Evolutionary conservation across 306 rosid genomes (phyloP).

Genomic region (Acacia crassicarpa): DNA sequence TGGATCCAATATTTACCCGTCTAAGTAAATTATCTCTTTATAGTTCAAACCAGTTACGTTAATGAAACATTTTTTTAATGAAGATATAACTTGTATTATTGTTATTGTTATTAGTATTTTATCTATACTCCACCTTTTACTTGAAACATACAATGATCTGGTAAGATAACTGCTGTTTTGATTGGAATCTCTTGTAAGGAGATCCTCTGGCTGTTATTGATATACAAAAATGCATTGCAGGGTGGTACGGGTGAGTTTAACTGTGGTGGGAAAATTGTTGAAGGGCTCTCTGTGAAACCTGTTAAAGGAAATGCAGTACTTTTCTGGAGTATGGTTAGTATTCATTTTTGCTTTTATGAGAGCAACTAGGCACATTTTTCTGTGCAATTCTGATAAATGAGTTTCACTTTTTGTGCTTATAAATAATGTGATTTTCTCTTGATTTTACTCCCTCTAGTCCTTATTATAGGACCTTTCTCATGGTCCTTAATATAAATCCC

Average conservation of each 20-base stretch:
- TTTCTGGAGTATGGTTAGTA: conserved; percentile 97
- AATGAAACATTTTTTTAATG: background rate
- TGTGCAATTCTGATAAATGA: background rate
- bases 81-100: background rate
- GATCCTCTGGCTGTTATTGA: conserved; percentile 15
- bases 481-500: background rate
- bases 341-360: conserved; percentile 17
- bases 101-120: background rate
- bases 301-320: conserved; percentile 87
- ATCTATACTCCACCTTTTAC: conserved; percentile 8
- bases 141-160: conserved; percentile 10
- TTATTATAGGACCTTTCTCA: background rate
- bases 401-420: background rate
- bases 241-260: conserved; percentile 85
- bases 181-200: background rate
- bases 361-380: background rate
- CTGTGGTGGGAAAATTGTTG: conserved; percentile 71
- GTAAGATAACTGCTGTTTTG: background rate
- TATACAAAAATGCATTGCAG: conserved; percentile 42
- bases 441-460: background rate
- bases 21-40: background rate
- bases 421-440: background rate
- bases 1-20: background rate
- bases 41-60: conserved; percentile 11
- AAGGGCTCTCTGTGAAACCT: conserved; percentile 81